Percentiles rank a stretch among this genome's conserved stretches.
phyloP scores from a whole-genome alignment of 306 rosid genomes.

The Pterocarpus santalinus region DNA sequence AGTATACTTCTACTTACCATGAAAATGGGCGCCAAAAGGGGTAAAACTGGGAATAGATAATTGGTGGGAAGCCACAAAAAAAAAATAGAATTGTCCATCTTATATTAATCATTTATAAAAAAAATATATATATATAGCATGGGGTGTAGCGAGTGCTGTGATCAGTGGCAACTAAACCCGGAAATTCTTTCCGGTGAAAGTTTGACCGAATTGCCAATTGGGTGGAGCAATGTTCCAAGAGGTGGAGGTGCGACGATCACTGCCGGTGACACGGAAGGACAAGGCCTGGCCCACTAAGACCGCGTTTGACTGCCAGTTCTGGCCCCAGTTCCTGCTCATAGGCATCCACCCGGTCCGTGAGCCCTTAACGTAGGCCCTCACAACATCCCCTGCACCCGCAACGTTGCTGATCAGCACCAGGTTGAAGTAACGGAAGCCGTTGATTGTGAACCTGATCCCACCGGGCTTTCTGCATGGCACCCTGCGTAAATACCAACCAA shows the following conservation, averaged over 20 bases:
- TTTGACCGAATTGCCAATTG: slow-evolving; percentile 93
- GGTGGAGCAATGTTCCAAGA: slow-evolving; percentile 89
- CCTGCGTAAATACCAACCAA: slow-evolving; percentile 50
- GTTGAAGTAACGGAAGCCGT: slow-evolving; percentile 97
- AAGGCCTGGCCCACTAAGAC: slow-evolving; percentile 80
- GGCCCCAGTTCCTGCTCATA: slow-evolving; percentile 98
- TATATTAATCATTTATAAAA: not conserved
- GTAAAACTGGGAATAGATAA: slow-evolving; percentile 34
- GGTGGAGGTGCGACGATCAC: slow-evolving; percentile 89
- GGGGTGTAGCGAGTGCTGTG: not conserved
- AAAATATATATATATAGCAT: not conserved
- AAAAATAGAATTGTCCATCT: slow-evolving; percentile 11
- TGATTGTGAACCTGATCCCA: slow-evolving; percentile 85
- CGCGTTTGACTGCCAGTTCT: slow-evolving; percentile 94
- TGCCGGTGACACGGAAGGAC: slow-evolving; percentile 75
- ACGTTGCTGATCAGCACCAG: slow-evolving; percentile 86
- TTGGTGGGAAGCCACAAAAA: slow-evolving; percentile 24
- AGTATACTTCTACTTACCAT: not conserved
- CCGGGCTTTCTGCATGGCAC: slow-evolving; percentile 89
- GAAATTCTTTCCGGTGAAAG: slow-evolving; percentile 91
- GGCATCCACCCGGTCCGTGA: slow-evolving; percentile 81
- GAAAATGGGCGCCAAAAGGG: slow-evolving; percentile 36
- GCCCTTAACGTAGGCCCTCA: slow-evolving; percentile 80
- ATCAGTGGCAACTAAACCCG: slow-evolving; percentile 55
- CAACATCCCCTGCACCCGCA: slow-evolving; percentile 95